These are phyloP conservation scores for Teratosphaeria destructans DNA, from an alignment of 2,329 filamentous ascomycete genomes.

Conservation along the genomic window DNA sequence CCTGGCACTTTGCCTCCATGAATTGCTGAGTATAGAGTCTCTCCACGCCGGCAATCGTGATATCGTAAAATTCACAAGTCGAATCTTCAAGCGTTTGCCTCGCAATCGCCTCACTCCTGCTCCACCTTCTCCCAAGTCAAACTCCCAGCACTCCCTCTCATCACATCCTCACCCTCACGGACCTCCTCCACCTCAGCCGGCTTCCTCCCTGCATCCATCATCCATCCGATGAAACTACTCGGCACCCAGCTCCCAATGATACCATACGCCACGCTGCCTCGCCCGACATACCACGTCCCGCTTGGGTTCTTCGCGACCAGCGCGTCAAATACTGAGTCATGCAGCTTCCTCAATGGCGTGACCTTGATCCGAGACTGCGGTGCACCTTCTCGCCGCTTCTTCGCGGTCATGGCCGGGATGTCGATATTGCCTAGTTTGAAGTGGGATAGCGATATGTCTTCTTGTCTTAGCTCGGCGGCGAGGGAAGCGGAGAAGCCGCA, in stretches of 20 bases:
- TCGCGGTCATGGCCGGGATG: slow-evolving; percentile 51
- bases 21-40: background rate
- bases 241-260: slow-evolving; percentile 77
- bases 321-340: slow-evolving; percentile 84
- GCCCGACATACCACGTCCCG: slow-evolving; percentile 65
- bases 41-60: background rate
- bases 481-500: slow-evolving; percentile 75
- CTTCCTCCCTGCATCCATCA: slow-evolving; percentile 59
- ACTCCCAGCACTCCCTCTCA: slow-evolving; percentile 32
- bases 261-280: slow-evolving; percentile 74
- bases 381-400: slow-evolving; percentile 29
- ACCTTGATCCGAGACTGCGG: slow-evolving; percentile 17
- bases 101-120: slow-evolving; percentile 7
- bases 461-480: slow-evolving; percentile 63
- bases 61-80: background rate
- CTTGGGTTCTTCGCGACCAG: slow-evolving; percentile 54
- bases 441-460: slow-evolving; percentile 71
- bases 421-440: slow-evolving; percentile 89
- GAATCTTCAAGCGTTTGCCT: background rate
- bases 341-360: slow-evolving; percentile 65
- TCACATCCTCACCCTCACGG: slow-evolving; percentile 18
- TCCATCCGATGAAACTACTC: slow-evolving; percentile 71
- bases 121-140: slow-evolving; percentile 39
- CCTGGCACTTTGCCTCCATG: too few relatives aligned
- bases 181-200: slow-evolving; percentile 12